phyloP scores from a whole-genome alignment of 352 stramenopile genomes.

The Phytophthora meadii region DNA sequence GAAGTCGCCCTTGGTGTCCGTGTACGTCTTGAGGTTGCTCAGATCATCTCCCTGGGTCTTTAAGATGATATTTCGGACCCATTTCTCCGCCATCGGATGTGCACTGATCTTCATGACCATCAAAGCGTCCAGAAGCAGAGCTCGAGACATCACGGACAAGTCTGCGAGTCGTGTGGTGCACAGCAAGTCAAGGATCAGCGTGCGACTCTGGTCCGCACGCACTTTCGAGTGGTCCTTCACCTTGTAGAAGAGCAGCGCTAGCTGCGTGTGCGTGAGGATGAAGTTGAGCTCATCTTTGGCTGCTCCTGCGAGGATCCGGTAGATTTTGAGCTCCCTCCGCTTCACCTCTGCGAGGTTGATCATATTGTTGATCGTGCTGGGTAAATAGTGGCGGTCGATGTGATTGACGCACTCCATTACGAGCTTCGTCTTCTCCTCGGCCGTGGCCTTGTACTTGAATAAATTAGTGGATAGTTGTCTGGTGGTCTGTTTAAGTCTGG shows the following conservation, averaged over 20 bases:
- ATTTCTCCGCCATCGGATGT: slow-evolving; percentile 94
- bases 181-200: slow-evolving; percentile 94
- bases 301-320: slow-evolving; percentile 94
- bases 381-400: slow-evolving; percentile 85
- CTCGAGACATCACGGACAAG: slow-evolving; percentile 90
- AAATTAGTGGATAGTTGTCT: slow-evolving; percentile 63
- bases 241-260: slow-evolving; percentile 98
- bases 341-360: slow-evolving; percentile 83
- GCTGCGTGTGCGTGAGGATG: slow-evolving; percentile 93
- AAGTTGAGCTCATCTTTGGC: slow-evolving; percentile 97
- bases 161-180: slow-evolving; percentile 92
- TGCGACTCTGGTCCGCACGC: slow-evolving; percentile 86
- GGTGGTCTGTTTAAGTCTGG: slow-evolving; percentile 54
- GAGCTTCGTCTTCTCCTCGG: slow-evolving; percentile 79
- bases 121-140: slow-evolving; percentile 94
- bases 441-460: slow-evolving; percentile 84
- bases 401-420: slow-evolving; percentile 73
- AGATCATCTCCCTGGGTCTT: slow-evolving; percentile 96
- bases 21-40: slow-evolving; percentile 96
- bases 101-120: slow-evolving; percentile 98
- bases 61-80: slow-evolving; percentile 96
- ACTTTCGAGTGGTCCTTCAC: slow-evolving; percentile 92
- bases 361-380: slow-evolving; percentile 90
- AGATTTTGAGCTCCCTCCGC: slow-evolving; percentile 94
- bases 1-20: slow-evolving; percentile 96